Base-by-base conservation (phyloP, 2,329 filamentous ascomycete genomes). In the Trichoderma koningiopsis region DNA sequence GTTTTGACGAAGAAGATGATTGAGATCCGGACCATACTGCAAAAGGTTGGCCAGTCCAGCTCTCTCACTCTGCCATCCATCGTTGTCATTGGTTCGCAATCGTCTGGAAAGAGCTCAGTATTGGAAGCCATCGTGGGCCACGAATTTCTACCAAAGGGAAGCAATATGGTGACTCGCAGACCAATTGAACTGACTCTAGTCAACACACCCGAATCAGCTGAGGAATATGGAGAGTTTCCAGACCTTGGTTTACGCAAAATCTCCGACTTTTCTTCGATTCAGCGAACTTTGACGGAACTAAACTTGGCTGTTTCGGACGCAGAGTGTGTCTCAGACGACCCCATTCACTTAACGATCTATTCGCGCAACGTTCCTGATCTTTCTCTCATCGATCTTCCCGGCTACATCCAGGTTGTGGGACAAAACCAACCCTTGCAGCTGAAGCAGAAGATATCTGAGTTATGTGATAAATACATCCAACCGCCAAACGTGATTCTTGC, bases 1-100 rank as follows among this genome's bases (percentile, higher is more conserved):
- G 86, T 97, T 74, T 84, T 99, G 76, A 99, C 96, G 2, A 95
- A 96, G 83, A 98, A 98, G 83, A 99, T 99, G 96, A 99, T 99
- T 76, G 96, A 99, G 83, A 98, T 99, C 69, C 87, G 96, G 73
- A 94, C 91, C 73, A 93, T 99, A 68, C 85, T 99, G 29, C 92
- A 96, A 76, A 93, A 91, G 31, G 92, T 99, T 58, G 96, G 94
- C 40, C 95, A 99, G 82, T 96, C 94, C 0, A 93, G 91, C 72
- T 89, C 92, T 3, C 83, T 99, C 72, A 95, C 92, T 1, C 83
- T 99, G 27, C 96, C 96, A 0, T 98, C 96, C 0, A 99, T 99
- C 69, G 96, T 99, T n/a, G 96, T 99, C 47, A 97, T 99, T 74
- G 96, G 96, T 29, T 99, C 96, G 2, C 96, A 99, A 78, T 99